Conservation (phyloP, 2,329 filamentous ascomycete genomes). For the Cladophialophora bantiana region DNA sequence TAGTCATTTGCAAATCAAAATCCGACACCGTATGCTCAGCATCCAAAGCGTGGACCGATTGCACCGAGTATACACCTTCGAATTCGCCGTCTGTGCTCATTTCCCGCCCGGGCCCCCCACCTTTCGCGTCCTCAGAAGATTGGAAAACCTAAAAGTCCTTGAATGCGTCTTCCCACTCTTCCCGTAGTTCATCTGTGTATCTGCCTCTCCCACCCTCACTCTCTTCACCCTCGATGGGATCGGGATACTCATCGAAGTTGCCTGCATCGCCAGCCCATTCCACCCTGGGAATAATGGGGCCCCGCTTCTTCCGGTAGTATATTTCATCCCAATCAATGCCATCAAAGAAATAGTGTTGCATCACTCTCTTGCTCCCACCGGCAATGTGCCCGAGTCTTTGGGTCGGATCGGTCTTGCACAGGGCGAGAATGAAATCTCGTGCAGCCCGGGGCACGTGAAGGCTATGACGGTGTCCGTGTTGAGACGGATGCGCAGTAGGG, state of each 20-base stretch:
- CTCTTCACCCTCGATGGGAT: conserved; percentile 59
- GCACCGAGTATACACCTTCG: conserved; percentile 8
- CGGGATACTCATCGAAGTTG: conserved; percentile 72
- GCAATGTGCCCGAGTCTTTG: conserved; percentile 69
- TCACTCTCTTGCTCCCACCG: conserved; percentile 65
- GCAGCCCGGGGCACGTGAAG: conserved; percentile 52
- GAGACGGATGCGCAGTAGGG: conserved; percentile 63
- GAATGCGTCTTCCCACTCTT: conserved; percentile 67
- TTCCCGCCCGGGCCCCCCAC: neutral
- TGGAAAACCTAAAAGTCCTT: conserved; percentile 60
- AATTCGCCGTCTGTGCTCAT: neutral
- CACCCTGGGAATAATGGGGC: conserved; percentile 68
- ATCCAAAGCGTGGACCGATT: conserved; percentile 6
- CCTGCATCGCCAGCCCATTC: conserved; percentile 66
- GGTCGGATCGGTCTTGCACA: conserved; percentile 69
- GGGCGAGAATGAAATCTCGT: conserved; percentile 65
- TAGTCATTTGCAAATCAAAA: conserved; percentile 12
- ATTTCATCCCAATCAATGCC: conserved; percentile 69
- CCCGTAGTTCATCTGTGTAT: conserved; percentile 67
- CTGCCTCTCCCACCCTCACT: conserved; percentile 49
- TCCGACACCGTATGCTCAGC: conserved; percentile 7
- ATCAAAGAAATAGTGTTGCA: conserved; percentile 68
- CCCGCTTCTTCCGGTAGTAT: conserved; percentile 65
- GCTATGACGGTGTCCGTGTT: conserved; percentile 34
- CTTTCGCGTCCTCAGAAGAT: neutral